Percentiles rank a stretch among this genome's conserved stretches.
These are phyloP conservation scores for Apiospora malaysiana DNA, from an alignment of 2,329 filamentous ascomycete genomes.

Conservation along the genomic window DNA sequence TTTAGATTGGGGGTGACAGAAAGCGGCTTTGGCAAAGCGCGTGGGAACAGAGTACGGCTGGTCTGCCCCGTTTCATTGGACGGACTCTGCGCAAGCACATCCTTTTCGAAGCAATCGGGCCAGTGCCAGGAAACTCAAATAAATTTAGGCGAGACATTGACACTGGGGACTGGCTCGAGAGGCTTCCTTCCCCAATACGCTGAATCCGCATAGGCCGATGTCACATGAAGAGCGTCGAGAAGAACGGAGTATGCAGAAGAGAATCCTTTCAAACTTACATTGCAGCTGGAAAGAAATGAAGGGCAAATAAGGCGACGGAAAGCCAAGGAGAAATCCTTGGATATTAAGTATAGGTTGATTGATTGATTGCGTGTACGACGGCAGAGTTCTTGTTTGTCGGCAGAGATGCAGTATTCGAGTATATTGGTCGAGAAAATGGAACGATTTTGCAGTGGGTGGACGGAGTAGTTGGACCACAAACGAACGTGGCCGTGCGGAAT, in stretches of 20 bases:
- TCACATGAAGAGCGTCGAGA: constrained; percentile 7
- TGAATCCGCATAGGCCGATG: not conserved
- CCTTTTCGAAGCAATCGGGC: constrained; percentile 2
- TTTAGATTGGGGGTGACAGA: constrained; percentile 8
- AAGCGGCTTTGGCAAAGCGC: not conserved
- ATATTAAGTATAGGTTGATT: constrained; percentile 6
- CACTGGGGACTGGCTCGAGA: not conserved
- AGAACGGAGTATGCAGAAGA: not conserved
- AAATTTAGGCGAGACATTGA: constrained; percentile 15
- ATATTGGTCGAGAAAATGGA: constrained; percentile 9
- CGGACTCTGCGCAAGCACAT: not conserved
- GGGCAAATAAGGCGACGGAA: not conserved
- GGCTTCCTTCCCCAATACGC: not conserved
- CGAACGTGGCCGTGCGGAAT: constrained; percentile 13
- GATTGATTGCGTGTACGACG: not conserved
- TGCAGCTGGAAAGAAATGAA: not conserved
- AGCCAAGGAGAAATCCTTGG: not conserved
- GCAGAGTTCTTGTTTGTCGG: not conserved
- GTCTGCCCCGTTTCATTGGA: constrained; percentile 9
- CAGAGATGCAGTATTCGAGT: not conserved
- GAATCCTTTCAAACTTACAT: constrained; percentile 10
- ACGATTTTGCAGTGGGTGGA: constrained; percentile 9
- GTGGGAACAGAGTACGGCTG: not conserved
- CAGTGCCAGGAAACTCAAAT: constrained; percentile 16
- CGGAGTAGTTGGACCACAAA: constrained; percentile 15